Evolutionary conservation across 2,329 filamentous ascomycete genomes (phyloP).

Genomic region (Byssothecium circinans): DNA sequence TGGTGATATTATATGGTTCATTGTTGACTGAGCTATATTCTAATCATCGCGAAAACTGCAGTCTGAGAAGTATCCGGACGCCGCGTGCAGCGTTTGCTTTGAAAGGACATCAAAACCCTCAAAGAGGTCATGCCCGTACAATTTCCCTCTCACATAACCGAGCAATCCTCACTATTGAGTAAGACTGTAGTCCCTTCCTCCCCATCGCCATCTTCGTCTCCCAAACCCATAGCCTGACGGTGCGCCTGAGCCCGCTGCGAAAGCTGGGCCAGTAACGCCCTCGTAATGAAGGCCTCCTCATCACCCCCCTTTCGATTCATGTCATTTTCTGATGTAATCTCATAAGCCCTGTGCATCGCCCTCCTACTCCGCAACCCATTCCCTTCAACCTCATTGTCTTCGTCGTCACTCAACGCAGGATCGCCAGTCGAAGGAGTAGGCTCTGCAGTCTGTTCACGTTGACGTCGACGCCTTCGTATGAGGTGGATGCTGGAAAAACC

Average conservation of each 20-base stretch:
- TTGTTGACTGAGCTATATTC: constrained; percentile 2
- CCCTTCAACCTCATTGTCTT: constrained; percentile 39
- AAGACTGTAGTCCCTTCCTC: constrained; percentile 21
- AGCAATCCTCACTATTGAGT: constrained; percentile 36
- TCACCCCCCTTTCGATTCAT: constrained; percentile 56
- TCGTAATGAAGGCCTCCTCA: constrained; percentile 14
- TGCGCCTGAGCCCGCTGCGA: constrained; percentile 36
- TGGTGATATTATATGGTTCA: constrained; percentile 5
- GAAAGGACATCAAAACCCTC: too few relatives aligned
- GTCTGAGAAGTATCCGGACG: too few relatives aligned
- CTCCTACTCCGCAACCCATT: constrained; percentile 59
- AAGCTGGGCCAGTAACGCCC: constrained; percentile 41
- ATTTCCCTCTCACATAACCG: constrained; percentile 23
- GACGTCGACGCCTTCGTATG: constrained; percentile 20
- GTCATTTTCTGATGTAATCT: constrained; percentile 65
- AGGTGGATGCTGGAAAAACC: constrained; percentile 46
- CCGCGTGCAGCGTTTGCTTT: too few relatives aligned
- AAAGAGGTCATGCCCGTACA: too few relatives aligned
- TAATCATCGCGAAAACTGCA: too few relatives aligned
- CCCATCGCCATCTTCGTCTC: constrained; percentile 19
- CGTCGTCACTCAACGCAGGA: constrained; percentile 17
- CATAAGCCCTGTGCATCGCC: constrained; percentile 61
- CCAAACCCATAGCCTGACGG: constrained; percentile 22
- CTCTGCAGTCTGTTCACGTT: constrained; percentile 4
- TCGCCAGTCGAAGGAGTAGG: constrained; percentile 9